A percentile compares a stretch with the other conserved stretches of the same genome.
These are phyloP conservation scores for Globisporangium mamillatum DNA, from an alignment of 352 stramenopile genomes.

Conservation along the genomic window DNA sequence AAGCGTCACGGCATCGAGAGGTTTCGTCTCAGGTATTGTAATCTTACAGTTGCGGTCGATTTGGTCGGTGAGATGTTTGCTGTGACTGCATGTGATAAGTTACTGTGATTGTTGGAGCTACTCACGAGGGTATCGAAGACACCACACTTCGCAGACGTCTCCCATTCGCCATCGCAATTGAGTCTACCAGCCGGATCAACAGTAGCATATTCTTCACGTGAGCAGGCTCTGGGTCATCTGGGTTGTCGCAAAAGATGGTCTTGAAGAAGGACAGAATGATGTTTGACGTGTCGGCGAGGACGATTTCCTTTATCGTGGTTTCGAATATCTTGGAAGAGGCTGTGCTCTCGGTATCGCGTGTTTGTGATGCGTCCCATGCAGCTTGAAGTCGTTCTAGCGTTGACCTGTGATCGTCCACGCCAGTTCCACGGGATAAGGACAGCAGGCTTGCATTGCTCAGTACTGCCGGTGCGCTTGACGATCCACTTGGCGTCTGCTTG, in stretches of 20 bases:
- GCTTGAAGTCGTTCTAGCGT: constrained; percentile 27
- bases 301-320: constrained; percentile 34
- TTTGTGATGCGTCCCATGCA: constrained; percentile 17
- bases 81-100: not conserved
- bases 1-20: not conserved
- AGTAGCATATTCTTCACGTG: constrained; percentile 40
- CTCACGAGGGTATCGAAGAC: not conserved
- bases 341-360: not conserved
- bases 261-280: constrained; percentile 53
- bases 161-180: constrained; percentile 28
- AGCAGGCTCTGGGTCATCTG: constrained; percentile 21
- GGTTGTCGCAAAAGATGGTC: constrained; percentile 34
- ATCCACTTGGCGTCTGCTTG: constrained; percentile 14
- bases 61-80: not conserved
- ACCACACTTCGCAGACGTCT: constrained; percentile 15
- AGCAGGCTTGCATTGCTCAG: not conserved
- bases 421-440: not conserved
- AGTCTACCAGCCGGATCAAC: constrained; percentile 49
- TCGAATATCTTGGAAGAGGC: constrained; percentile 20
- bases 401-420: constrained; percentile 5
- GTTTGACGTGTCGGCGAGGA: constrained; percentile 56
- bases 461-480: not conserved
- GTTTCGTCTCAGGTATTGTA: not conserved
- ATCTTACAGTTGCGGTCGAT: not conserved
- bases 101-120: not conserved